phyloP scores from a whole-genome alignment of 2,329 filamentous ascomycete genomes.

The Aspergillus japonicus region DNA sequence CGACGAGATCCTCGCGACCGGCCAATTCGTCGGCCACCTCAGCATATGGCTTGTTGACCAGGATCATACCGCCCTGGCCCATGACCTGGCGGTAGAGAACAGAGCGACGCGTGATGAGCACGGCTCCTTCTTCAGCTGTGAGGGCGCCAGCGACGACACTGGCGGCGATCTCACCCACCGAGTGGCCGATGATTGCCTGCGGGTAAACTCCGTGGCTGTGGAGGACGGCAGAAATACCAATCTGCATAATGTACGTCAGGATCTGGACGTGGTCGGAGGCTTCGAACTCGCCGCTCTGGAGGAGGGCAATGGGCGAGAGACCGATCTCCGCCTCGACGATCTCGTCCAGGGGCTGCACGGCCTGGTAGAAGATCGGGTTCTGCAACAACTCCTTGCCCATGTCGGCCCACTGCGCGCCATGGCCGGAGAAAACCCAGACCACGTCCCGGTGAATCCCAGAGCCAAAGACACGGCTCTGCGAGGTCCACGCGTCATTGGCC shows the following conservation, averaged over 20 bases:
- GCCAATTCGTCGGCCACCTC: neutral
- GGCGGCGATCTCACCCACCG: slow-evolving; percentile 45
- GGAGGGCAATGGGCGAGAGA: slow-evolving; percentile 2
- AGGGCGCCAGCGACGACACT: slow-evolving; percentile 29
- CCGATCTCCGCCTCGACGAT: slow-evolving; percentile 21
- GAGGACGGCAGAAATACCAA: slow-evolving; percentile 31
- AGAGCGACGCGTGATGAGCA: slow-evolving; percentile 38
- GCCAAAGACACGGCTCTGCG: slow-evolving; percentile 15
- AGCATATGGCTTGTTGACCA: slow-evolving; percentile 2
- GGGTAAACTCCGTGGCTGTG: slow-evolving; percentile 31
- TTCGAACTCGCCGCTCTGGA: slow-evolving; percentile 7
- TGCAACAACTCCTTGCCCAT: slow-evolving; percentile 41
- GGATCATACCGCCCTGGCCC: slow-evolving; percentile 17
- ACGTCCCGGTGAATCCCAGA: slow-evolving; percentile 19
- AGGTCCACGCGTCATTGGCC: slow-evolving; percentile 3
- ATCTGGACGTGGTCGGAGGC: slow-evolving; percentile 13
- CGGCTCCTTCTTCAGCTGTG: slow-evolving; percentile 33
- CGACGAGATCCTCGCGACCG: neutral
- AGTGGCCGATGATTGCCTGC: slow-evolving; percentile 43
- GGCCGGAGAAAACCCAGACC: slow-evolving; percentile 43
- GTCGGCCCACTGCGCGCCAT: slow-evolving; percentile 43
- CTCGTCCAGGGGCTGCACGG: slow-evolving; percentile 28
- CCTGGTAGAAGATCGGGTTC: slow-evolving; percentile 13
- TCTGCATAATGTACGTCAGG: slow-evolving; percentile 36
- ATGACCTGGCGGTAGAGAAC: slow-evolving; percentile 32